Evolutionary conservation across 164 flowering plant genomes (phyloP), one percentile per base, ranked within the genome.

Genomic region (Aristolochia californica): DNA sequence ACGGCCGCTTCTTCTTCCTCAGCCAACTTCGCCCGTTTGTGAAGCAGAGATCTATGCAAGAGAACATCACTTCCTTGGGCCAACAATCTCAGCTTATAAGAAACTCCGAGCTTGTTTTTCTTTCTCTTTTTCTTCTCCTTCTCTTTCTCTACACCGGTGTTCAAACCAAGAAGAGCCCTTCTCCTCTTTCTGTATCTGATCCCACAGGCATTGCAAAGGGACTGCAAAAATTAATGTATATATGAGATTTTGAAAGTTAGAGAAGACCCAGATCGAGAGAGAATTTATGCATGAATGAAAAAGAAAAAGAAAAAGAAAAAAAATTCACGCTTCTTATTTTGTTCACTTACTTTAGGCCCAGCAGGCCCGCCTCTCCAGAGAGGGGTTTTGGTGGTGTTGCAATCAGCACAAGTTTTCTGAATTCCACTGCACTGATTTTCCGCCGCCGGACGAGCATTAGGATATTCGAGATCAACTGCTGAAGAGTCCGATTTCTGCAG

Each of bases 151-250:
- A 34, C 40, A 9, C 40, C 70, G 27, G 53, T 69, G 43, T 67
- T 73, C 17, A 73, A 10, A 2, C 83, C 78, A 57, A 81, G 52
- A 12, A 73, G 47, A 13, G 74, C 80, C 66, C 81, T 77, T 62
- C 78, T 80, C 75, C 65, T 78, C 70, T 89, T 89, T 49, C 83
- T 81, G 75, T 76, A 71, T 57, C 80, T 81, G 66, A 85, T 88
- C 68, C 96, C 96, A 60, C 96, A 88, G 4, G 94, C 96, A 67
- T 88, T 89, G 57, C 95, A 89, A 5, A 89, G 69, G 2, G 97
- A 73, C 95, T 89, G 86, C 22, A 57, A 60, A 3, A 50, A 34
- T 34, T 3, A 1, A 34, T 5, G 40, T 34, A 34, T n/a, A n/a
- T 1, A 12, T 8, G 16, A 49, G 21, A 24, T n/a, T 50, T 21